Evolutionary conservation across 1,139 yeast species (phyloP), one percentile per base, ranked within the genome.

Genomic region (Keqinozyma sinolaborantium): DNA sequence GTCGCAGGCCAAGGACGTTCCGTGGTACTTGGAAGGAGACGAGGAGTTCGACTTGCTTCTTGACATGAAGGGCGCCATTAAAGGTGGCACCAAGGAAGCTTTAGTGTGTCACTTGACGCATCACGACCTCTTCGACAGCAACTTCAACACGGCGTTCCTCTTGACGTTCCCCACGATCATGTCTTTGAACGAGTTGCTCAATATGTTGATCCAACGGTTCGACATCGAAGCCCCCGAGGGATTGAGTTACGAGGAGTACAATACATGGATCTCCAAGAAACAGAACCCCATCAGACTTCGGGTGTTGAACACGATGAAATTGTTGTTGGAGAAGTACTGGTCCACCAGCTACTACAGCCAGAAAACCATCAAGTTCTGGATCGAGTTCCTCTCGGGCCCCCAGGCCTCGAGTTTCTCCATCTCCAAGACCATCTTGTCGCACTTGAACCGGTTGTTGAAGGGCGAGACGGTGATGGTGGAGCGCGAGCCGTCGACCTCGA

Each of bases 141-240:
- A 72, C 15, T 90, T 82, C 58, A 83, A 80, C 48, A 65, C 81
- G 7, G 75, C 88, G 0, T 78, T 90, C 61, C 62, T 90, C 39
- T 62, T 82, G 19, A 81, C 95, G 1, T 88, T 86, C 56, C 70
- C 85, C 25, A 80, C 94, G 26, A 84, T 90, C 52, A 75, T 83
- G 61, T 69, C 83, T 1, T 74, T 95, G 1, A 60, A 72, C 3
- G 86, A 80, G 36, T 66, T 92, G 23, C 65, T 88, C 34, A 73
- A 70, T 15, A 57, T 75, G 28, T 62, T 92, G 38, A 76, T 82
- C 23, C 68, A 70, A 23, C 66, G 95, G 32, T 92, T 82, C 57
- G 72, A 81, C 38, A 63, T 79, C 21, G 79, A 77, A 40, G 95
- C 97, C 4, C 97, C 97, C 0, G 95, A 84, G 47, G 96, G 95